Conservation (phyloP, 805 yeast species). For the Kazachstania martiniae region DNA sequence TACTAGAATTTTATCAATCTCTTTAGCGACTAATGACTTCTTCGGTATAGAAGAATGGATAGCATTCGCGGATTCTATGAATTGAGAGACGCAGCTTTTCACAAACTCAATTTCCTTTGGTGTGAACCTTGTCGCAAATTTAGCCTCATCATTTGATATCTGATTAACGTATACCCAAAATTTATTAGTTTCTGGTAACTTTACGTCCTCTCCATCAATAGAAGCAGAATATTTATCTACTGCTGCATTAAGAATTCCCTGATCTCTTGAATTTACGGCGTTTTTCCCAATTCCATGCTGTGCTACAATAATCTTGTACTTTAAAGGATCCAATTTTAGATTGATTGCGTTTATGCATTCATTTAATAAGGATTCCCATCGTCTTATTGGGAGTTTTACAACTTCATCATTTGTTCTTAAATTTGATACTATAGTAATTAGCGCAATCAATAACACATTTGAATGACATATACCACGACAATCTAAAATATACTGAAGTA, state of each 20-base stretch:
- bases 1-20: conserved; percentile 10
- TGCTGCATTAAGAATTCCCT: not conserved
- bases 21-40: conserved; percentile 5
- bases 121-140: conserved; percentile 21
- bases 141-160: conserved; percentile 16
- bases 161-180: conserved; percentile 21
- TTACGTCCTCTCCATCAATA: not conserved
- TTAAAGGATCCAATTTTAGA: conserved; percentile 13
- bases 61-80: not conserved
- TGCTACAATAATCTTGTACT: conserved; percentile 13
- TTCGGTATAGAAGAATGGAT: not conserved
- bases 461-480: conserved; percentile 21
- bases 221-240: not conserved
- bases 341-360: conserved; percentile 13
- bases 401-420: conserved; percentile 1
- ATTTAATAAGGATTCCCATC: conserved; percentile 6
- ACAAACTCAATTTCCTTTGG: conserved; percentile 20
- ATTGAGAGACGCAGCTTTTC: conserved; percentile 18
- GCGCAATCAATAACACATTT: conserved; percentile 10
- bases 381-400: conserved; percentile 3
- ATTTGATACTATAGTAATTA: conserved; percentile 9
- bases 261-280: conserved; percentile 3
- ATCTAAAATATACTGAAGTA: conserved; percentile 17
- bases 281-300: conserved; percentile 18
- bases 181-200: conserved; percentile 9